Evolutionary conservation across 2,329 filamentous ascomycete species (phyloP), one percentile per base, ranked within the genome.

Genomic region (Fusarium chaquense): DNA sequence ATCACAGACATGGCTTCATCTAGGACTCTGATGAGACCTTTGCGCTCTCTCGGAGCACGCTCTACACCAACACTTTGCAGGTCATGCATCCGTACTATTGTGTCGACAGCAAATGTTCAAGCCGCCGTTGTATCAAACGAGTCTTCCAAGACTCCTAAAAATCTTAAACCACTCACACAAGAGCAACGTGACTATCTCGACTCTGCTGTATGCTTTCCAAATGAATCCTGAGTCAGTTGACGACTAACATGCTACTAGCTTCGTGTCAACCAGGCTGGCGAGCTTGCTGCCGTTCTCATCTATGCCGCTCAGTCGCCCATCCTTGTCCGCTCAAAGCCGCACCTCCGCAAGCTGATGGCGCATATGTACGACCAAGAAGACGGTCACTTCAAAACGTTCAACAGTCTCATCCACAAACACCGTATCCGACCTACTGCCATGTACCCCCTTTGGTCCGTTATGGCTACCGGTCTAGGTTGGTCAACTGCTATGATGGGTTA

Each of bases 361-460:
- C 96, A 98, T 85, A 99, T 99, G 96, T 94, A 97, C 84, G 93
- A 96, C 75, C 96, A 99, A 79, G 96, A 99, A 84, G 93, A 89
- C 15, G 91, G 89, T 11, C 96, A 99, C 80, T 90, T 98, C 73
- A 81, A 83, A 6, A 96, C 90, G 36, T 99, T 98, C 86, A 97
- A 97, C 80, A 76, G 84, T 5, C 86, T 98, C 28, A 84, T 98
- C 6, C 89, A 92, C 20, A 91, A 90, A 75, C 96, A 98, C 80
- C 93, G 94, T 59, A 90, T 99, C 53, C 92, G 96, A 0, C 96
- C 96, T 0, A 98, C 96, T 0, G 93, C 91, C 15, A 91, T 99
- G 83, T 97, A 97, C 76, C 96, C 96, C 0, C 69, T 98, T 4
- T 99, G 96, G 96, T 89, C 91, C 44, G 84, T 89, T 10, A 89